Percentiles rank a stretch among this genome's conserved stretches.
phyloP scores from a whole-genome alignment of 345 rosid species.

The Pistacia vera region DNA sequence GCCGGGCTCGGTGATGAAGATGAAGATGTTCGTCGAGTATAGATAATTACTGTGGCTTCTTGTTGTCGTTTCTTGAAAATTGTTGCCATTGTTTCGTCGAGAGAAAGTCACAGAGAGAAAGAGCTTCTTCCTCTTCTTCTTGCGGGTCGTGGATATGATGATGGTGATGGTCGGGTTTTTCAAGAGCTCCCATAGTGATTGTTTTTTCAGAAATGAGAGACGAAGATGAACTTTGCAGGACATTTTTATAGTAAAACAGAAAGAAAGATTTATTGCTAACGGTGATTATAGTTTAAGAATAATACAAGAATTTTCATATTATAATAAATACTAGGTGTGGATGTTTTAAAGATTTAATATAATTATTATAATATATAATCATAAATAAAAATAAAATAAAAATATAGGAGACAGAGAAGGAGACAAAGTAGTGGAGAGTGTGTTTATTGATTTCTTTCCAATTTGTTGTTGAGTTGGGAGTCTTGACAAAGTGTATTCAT shows the following conservation, averaged over 20 bases:
- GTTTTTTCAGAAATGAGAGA: too few species aligned
- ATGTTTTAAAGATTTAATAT: too few species aligned
- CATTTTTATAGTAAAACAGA: too few species aligned
- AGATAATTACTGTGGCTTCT: neutral
- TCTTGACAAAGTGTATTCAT: neutral
- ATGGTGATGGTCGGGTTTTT: neutral
- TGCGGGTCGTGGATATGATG: slow-evolving; percentile 9
- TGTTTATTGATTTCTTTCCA: neutral
- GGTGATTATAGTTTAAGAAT: too few species aligned
- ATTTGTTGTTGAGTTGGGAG: neutral
- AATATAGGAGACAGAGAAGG: neutral
- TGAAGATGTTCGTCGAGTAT: slow-evolving; percentile 19
- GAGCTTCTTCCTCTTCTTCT: slow-evolving; percentile 40
- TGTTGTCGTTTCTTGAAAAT: neutral
- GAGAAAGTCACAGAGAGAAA: slow-evolving; percentile 58
- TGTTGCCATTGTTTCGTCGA: slow-evolving; percentile 10
- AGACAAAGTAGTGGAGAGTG: neutral
- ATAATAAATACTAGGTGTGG: too few species aligned
- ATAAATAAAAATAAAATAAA: neutral
- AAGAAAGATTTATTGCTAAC: too few species aligned
- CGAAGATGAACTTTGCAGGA: too few species aligned
- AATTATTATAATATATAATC: too few species aligned
- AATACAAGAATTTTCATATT: too few species aligned
- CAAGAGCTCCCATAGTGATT: slow-evolving; percentile 15
- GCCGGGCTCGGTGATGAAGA: slow-evolving; percentile 30